Percentiles rank a stretch among this genome's conserved stretches.
These are phyloP conservation scores for Adansonia madagascariensis DNA, from an alignment of 441 rosid species.

Conservation along the genomic window DNA sequence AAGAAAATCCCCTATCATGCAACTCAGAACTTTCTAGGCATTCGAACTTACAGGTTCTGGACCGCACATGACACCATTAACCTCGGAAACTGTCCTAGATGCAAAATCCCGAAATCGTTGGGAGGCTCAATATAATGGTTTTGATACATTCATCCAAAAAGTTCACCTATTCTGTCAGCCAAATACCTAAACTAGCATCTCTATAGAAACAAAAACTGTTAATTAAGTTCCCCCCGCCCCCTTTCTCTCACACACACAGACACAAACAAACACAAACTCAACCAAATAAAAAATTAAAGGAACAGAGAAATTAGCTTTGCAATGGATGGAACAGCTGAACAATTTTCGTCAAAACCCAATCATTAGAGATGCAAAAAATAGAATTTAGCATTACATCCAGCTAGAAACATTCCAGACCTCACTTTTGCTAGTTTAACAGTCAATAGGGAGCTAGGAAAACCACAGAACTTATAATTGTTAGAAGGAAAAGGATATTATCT, in stretches of 20 bases:
- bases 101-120: not conserved
- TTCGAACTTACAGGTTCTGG: not conserved
- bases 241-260: not conserved
- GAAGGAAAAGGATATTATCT: no score
- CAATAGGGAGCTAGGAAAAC: not conserved
- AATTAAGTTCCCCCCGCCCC: not conserved
- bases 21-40: conserved; percentile 1
- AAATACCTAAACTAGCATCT: not conserved
- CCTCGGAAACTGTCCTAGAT: not conserved
- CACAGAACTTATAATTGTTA: not conserved
- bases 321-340: not conserved
- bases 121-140: not conserved
- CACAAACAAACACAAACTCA: no score
- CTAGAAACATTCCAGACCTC: not conserved
- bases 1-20: not conserved
- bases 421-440: not conserved
- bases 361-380: not conserved
- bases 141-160: conserved; percentile 2
- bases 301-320: not conserved
- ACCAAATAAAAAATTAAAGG: not conserved
- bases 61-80: not conserved
- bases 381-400: not conserved
- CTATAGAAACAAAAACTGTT: not conserved
- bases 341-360: not conserved
- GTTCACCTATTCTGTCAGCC: not conserved